phyloP scores from a whole-genome alignment of 139 green algal species.

The Trebouxia sp. region DNA sequence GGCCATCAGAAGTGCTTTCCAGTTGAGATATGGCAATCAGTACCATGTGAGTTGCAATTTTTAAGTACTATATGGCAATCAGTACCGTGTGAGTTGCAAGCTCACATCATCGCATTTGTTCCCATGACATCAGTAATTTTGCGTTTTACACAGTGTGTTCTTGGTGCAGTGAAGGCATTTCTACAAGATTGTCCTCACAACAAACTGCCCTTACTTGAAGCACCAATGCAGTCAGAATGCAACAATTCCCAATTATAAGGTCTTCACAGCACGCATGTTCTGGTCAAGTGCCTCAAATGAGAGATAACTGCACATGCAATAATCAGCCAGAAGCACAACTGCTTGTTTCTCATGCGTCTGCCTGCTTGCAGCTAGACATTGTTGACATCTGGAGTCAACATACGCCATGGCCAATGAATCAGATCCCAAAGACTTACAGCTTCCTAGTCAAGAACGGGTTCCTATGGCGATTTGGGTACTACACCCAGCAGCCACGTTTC shows the following conservation, averaged over 20 bases:
- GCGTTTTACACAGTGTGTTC: no score
- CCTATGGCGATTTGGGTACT: conserved; percentile 75
- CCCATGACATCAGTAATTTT: no score
- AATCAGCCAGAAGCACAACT: background rate
- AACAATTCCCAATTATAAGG: no score
- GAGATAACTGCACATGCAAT: background rate
- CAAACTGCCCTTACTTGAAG: no score
- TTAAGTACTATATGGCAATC: background rate
- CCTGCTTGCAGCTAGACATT: conserved; percentile 71
- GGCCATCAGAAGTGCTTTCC: conserved; percentile 85
- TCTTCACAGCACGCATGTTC: no score
- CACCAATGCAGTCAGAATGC: no score
- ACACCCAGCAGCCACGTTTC: conserved; percentile 61
- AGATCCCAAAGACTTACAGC: conserved; percentile 88
- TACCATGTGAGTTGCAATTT: conserved; percentile 50
- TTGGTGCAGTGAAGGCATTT: no score
- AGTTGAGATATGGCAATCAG: conserved; percentile 81
- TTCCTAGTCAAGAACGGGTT: conserved; percentile 88
- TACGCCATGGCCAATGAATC: conserved; percentile 87
- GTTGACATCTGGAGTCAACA: conserved; percentile 96
- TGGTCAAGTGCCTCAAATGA: no score
- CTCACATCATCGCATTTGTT: background rate
- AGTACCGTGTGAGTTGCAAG: background rate
- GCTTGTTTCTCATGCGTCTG: background rate
- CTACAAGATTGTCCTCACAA: no score